Base-by-base conservation (phyloP, 2,329 filamentous ascomycete genomes). In the Colletotrichum camelliae region DNA sequence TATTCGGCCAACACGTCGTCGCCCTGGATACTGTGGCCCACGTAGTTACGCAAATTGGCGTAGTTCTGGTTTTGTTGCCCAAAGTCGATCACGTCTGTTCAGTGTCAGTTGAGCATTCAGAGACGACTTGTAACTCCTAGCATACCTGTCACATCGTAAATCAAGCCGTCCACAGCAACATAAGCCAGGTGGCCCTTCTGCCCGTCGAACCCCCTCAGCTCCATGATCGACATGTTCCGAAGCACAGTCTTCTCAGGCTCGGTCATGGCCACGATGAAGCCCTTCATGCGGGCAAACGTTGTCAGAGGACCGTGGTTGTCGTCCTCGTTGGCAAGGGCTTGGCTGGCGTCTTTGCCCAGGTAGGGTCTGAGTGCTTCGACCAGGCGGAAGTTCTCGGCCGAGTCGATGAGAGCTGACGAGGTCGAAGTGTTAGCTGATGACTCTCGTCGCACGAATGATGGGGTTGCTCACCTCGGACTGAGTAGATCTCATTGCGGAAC, bases 121-220 rank as follows among this genome's bases (percentile, higher is more conserved):
- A 8, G 5, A 48, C 18, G n/a, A 5, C 18, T n/a, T 24, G 15
- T 27, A 18, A 7, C 16, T 39, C 0, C 24, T 52, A 9, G 55
- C 77, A 48, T 52, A 79, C 77, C 70, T 5, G 77, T 78, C 5
- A 77, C 35, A 52, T 79, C 68, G 57, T 78, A 79, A 9, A 78
- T 70, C 60, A 69, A 13, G 7, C 13, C 68, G 5, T 70, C 52
- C 3, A 72, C 60, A 4, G 70, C 73, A 13, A 77, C 66, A 15
- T 66, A 77, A 4, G 62, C 66, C 43, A 52, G n/a, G n/a, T n/a
- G 18, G 33, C 48, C 75, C 1, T 71, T 24, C 10, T 39, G 66
- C 15, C 73, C 70, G 27, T 75, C 31, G 21, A 57, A 74, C 6
- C 6, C n/a, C 5, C n/a, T 31, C 12, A 75, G 33, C 24, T 75